Base-by-base conservation (phyloP, 306 rosid species). In the Dryas alaskensis region DNA sequence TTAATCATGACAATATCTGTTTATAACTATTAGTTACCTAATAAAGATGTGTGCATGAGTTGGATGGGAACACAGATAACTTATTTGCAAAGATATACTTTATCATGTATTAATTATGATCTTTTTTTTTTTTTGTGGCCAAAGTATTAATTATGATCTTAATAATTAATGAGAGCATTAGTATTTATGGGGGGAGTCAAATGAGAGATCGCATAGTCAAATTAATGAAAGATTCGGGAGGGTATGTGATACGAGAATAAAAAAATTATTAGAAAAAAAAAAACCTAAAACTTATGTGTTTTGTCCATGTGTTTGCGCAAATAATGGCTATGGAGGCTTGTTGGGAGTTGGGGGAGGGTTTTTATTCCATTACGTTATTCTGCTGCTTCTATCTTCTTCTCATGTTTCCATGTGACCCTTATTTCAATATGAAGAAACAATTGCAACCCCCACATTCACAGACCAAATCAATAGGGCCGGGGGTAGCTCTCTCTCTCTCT, bases 351-450 rank as follows among this genome's bases (percentile, higher is more conserved):
- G 37, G 27, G 71, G 22, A 50, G 45, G 60, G 37, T 67, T 22
- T 22, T 22, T 22, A 22, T 22, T 22, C 22, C 22, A 22, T 22
- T 22, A 22, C 0, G 22, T 22, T 22, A 22, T 22, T 22, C 22
- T 22, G 22, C 22, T 22, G 22, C 22, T 22, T 66, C 13, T 58
- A 4, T 54, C 40, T 46, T 49, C 72, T 53, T n/a, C 80, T 72
- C 83, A 72, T 76, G 83, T 76, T 74, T 79, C 86, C 83, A 83
- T 76, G 86, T 83, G 86, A 79, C 55, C 67, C 74, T 54, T 19
- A 66, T 25, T 72, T 50, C 67, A 47, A 60, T 57, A 51, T 60
- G 42, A 60, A 51, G 52, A 58, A 46, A 40, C 53, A 67, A 73
- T 47, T 57, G 43, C 65, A 42, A 8, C 5, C 65, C 63, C 60